These are phyloP conservation scores for Populus hybrid DNA, from an alignment of 441 rosid genomes.

Conservation along the genomic window DNA sequence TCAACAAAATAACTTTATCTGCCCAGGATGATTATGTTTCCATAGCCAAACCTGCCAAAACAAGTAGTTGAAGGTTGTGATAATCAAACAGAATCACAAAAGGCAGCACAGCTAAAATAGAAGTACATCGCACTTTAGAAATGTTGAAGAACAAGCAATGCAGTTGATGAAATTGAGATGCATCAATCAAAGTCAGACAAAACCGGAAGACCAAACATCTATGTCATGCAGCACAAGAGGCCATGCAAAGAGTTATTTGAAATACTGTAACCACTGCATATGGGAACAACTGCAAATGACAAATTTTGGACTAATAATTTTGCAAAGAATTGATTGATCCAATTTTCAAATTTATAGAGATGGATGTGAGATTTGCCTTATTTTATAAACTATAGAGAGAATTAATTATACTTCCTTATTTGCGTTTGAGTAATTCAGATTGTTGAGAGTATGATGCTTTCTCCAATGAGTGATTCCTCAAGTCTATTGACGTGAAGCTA, in stretches of 20 bases:
- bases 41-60: conserved; percentile 42
- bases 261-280: background rate
- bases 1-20: conserved; percentile 11
- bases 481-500: background rate
- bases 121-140: background rate
- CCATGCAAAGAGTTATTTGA: background rate
- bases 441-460: no score
- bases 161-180: background rate
- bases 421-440: no score
- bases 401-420: no score
- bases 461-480: background rate
- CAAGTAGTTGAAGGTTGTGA: conserved; percentile 12
- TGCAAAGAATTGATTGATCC: background rate
- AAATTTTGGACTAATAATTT: background rate
- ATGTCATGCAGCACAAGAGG: background rate
- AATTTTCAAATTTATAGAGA: background rate
- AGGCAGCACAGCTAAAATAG: background rate
- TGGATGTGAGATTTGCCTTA: background rate
- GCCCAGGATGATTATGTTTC: conserved; percentile 27
- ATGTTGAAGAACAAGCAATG: background rate
- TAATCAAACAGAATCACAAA: background rate
- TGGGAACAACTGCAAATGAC: no score
- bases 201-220: background rate
- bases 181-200: background rate
- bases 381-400: no score